Evolutionary conservation across 495 filamentous ascomycete species (phyloP).

Genomic region (Wilcoxina mikolae): DNA sequence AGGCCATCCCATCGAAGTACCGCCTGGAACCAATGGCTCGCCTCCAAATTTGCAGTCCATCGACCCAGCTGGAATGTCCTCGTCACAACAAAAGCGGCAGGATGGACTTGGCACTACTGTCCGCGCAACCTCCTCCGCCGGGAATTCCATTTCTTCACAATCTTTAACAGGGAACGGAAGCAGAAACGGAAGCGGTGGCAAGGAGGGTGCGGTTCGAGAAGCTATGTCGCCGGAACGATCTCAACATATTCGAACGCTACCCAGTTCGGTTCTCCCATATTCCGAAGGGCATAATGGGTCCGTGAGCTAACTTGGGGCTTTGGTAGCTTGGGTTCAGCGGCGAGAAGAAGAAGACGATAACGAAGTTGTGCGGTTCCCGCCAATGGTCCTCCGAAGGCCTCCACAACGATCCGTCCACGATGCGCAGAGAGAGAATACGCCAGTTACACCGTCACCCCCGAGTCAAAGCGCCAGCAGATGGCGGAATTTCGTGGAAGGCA

Average conservation of each 20-base stretch:
- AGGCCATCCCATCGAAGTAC: too few relatives aligned
- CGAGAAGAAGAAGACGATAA: slow-evolving; percentile 28
- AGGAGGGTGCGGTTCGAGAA: slow-evolving; percentile 20
- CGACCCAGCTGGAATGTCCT: slow-evolving; percentile 17
- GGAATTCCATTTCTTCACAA: slow-evolving; percentile 24
- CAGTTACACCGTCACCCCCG: slow-evolving; percentile 22
- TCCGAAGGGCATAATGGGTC: neutral
- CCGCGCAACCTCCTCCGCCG: slow-evolving; percentile 22
- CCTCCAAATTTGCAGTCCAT: neutral
- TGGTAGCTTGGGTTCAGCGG: slow-evolving; percentile 26
- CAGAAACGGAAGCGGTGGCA: slow-evolving; percentile 15
- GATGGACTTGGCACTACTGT: slow-evolving; percentile 20
- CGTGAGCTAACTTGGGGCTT: slow-evolving; percentile 2
- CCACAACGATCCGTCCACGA: slow-evolving; percentile 27
- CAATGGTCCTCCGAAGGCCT: slow-evolving; percentile 22
- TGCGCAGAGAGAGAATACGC: slow-evolving; percentile 25
- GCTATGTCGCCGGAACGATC: neutral
- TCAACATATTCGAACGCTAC: slow-evolving; percentile 26
- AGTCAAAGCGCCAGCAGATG: slow-evolving; percentile 42
- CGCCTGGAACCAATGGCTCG: neutral
- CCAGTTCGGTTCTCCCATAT: slow-evolving; percentile 25
- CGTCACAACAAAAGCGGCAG: slow-evolving; percentile 15
- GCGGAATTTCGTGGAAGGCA: slow-evolving; percentile 43
- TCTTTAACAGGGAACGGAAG: slow-evolving; percentile 20
- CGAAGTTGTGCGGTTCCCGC: slow-evolving; percentile 15